These are phyloP conservation scores for Nicotiana undulata DNA, from an alignment of 257 asterid genomes.

Conservation along the genomic window DNA sequence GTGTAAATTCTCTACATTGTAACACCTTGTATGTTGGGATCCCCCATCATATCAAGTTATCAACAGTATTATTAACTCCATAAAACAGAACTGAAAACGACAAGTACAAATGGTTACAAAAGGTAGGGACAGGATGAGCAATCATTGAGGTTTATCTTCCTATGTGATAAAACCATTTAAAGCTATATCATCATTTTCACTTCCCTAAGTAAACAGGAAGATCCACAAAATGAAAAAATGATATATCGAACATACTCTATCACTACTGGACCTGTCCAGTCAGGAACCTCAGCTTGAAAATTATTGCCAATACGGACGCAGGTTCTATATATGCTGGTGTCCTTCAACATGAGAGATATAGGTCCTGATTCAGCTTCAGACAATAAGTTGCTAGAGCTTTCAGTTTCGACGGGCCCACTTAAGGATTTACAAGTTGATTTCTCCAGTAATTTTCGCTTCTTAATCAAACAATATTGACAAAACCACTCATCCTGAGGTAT, in stretches of 20 bases:
- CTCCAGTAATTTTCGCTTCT: conserved; percentile 47
- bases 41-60: background rate
- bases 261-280: conserved; percentile 50
- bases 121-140: background rate
- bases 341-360: conserved; percentile 47
- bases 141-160: background rate
- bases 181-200: background rate
- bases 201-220: conserved; percentile 2
- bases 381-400: conserved; percentile 18
- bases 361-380: conserved; percentile 47
- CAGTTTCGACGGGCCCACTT: conserved; percentile 21
- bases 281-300: conserved; percentile 74
- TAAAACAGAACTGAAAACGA: background rate
- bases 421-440: conserved; percentile 32
- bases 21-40: background rate
- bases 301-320: conserved; percentile 57
- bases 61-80: background rate
- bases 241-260: conserved; percentile 49
- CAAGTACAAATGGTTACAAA: background rate
- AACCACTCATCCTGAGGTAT: conserved; percentile 69
- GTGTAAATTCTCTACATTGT: background rate
- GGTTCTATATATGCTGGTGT: conserved; percentile 46
- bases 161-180: background rate
- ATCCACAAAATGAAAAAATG: conserved; percentile 8
- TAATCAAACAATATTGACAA: conserved; percentile 67